Conservation (phyloP, 2,329 filamentous ascomycete genomes). For the Fusarium tjaetaba region DNA sequence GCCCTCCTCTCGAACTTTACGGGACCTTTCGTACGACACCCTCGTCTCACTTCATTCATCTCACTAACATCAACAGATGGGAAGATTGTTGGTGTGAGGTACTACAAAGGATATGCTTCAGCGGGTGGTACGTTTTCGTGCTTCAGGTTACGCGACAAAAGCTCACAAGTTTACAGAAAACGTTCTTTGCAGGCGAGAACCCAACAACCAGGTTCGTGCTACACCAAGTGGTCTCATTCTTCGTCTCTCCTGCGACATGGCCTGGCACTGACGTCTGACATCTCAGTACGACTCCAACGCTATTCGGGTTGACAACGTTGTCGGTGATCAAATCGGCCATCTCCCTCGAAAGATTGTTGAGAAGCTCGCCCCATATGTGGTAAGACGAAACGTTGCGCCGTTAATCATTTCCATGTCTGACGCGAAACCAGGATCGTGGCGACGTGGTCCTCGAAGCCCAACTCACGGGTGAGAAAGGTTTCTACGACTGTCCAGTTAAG, state of each 20-base stretch:
- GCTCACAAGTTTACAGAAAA: slow-evolving; percentile 53
- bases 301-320: slow-evolving; percentile 81
- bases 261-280: slow-evolving; percentile 3
- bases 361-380: slow-evolving; percentile 80
- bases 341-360: slow-evolving; percentile 72
- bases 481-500: slow-evolving; percentile 77
- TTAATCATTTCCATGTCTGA: slow-evolving; percentile 17
- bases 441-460: slow-evolving; percentile 74
- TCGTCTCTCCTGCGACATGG: background rate
- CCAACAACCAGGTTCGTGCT: slow-evolving; percentile 63
- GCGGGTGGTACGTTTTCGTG: slow-evolving; percentile 54
- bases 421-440: slow-evolving; percentile 60
- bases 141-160: background rate
- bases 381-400: slow-evolving; percentile 47
- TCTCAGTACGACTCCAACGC: slow-evolving; percentile 75
- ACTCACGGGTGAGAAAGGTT: slow-evolving; percentile 72
- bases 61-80: slow-evolving; percentile 48
- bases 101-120: slow-evolving; percentile 71
- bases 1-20: slow-evolving; percentile 57
- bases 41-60: background rate
- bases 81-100: slow-evolving; percentile 64
- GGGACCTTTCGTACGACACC: slow-evolving; percentile 54
- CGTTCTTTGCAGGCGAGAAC: slow-evolving; percentile 72
- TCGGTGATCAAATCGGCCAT: slow-evolving; percentile 80
- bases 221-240: slow-evolving; percentile 23